Percentiles rank a stretch among this genome's conserved stretches.
These are phyloP conservation scores for Jackrogersella minutella DNA, from an alignment of 495 filamentous ascomycete species.

Conservation along the genomic window DNA sequence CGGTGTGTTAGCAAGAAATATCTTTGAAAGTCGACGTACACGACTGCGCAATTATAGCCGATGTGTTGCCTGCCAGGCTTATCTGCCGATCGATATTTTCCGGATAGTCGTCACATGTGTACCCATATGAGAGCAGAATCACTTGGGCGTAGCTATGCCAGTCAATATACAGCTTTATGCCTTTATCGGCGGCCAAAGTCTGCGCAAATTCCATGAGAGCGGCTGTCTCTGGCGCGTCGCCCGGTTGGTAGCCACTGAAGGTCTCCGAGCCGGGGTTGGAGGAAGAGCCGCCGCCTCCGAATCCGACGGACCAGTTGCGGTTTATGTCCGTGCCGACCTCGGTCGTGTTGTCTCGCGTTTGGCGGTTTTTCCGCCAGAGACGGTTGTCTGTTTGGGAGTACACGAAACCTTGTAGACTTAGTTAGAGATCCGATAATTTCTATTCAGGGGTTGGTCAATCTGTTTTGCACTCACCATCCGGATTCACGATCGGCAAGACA, in stretches of 20 bases:
- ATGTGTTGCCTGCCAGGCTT: slow-evolving; percentile 48
- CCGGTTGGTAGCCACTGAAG: slow-evolving; percentile 55
- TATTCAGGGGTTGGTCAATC: too few species aligned
- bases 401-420: slow-evolving; percentile 56
- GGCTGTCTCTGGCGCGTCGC: slow-evolving; percentile 27
- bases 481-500: slow-evolving; percentile 69
- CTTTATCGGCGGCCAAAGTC: slow-evolving; percentile 49
- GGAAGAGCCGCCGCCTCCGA: slow-evolving; percentile 58
- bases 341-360: slow-evolving; percentile 49
- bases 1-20: too few species aligned
- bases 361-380: slow-evolving; percentile 72
- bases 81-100: slow-evolving; percentile 59
- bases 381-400: slow-evolving; percentile 67
- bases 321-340: slow-evolving; percentile 70
- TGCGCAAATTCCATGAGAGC: slow-evolving; percentile 46
- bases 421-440: neutral
- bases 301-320: slow-evolving; percentile 65
- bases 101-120: slow-evolving; percentile 48
- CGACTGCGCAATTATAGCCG: slow-evolving; percentile 52
- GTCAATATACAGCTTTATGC: slow-evolving; percentile 68
- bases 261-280: slow-evolving; percentile 62
- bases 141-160: slow-evolving; percentile 67
- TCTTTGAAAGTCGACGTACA: slow-evolving; percentile 21
- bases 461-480: slow-evolving; percentile 58
- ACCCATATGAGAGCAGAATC: slow-evolving; percentile 48